Conservation (phyloP, 1,139 yeast genomes). For the Citeromyces hawaiiensis region DNA sequence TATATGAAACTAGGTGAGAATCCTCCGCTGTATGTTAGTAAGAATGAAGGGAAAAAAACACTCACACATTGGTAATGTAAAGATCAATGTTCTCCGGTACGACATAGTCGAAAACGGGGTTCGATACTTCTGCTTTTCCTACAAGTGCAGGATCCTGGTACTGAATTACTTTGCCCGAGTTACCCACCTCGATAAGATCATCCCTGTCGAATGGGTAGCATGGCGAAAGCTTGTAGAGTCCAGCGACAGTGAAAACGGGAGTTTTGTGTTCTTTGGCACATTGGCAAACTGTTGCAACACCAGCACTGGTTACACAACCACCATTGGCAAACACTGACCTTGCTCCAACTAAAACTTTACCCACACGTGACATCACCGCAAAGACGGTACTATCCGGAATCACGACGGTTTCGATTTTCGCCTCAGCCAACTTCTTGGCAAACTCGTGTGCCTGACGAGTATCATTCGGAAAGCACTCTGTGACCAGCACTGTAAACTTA, state of each 20-base stretch:
- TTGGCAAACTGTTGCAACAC: conserved; percentile 88
- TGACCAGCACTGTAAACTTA: conserved; percentile 81
- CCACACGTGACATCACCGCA: conserved; percentile 96
- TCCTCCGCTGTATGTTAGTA: conserved; percentile 49
- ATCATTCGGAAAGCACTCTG: conserved; percentile 88
- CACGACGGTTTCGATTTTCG: conserved; percentile 80
- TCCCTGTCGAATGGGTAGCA: conserved; percentile 87
- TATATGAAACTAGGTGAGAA: conserved; percentile 94
- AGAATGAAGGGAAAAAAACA: conserved; percentile 33
- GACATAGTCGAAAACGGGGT: conserved; percentile 86
- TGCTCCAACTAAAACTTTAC: conserved; percentile 89
- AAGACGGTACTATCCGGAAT: conserved; percentile 89
- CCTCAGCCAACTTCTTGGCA: conserved; percentile 67
- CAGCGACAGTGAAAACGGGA: conserved; percentile 93
- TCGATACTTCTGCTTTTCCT: conserved; percentile 72
- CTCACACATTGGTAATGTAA: conserved; percentile 71
- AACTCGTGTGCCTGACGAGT: conserved; percentile 63
- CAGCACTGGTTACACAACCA: conserved; percentile 81
- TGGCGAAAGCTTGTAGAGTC: conserved; percentile 86
- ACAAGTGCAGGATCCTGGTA: conserved; percentile 53
- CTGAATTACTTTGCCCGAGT: conserved; percentile 71
- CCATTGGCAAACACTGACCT: conserved; percentile 90
- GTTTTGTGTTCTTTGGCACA: conserved; percentile 92
- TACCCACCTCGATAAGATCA: conserved; percentile 84
- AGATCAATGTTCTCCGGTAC: conserved; percentile 93